Base-by-base conservation (phyloP, 1,139 yeast genomes). In the Blastobotrys buckinghamii region DNA sequence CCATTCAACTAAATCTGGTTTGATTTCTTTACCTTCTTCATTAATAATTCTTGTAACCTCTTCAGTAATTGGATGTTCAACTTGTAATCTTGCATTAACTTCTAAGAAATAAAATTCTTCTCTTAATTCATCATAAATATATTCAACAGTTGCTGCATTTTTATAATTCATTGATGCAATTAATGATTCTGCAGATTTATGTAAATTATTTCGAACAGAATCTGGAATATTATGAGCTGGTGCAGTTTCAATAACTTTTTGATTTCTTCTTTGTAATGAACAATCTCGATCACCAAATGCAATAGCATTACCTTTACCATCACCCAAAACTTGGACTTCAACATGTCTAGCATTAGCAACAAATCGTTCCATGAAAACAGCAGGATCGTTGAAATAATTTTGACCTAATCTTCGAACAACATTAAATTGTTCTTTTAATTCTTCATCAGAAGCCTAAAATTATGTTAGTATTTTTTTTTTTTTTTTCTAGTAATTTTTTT, bases 221-320 rank as follows among this genome's bases (percentile, higher is more conserved):
- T 81, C 88, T 8, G 96, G 95, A 56, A 92, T 76, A 60, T 85
- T 83, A 46, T 97, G 97, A 49, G 97, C 97, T 10, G 98, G 98
- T 0, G 97, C 90, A 69, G 92, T 97, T 71, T 92, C 98, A 53
- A 92, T 87, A 57, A 92, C 75, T 71, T 92, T 92, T 69, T 92
- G 98, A 70, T 90, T 89, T 72, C 97, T 84, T 69, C 98, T 84
- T 70, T 92, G 98, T 60, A 92, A 75, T 20, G 97, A 90, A 69
- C 98, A 92, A 69, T 92, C 98, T 72, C 98, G 81, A 71, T 92
- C 98, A 49, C 97, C 97, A 45, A 92, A 68, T 1, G 97, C 95
- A 64, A 89, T 81, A 8, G 96, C 97, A 55, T 78, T 78, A 55
- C 98, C 98, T 50, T 74, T 72, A 54, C 97, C 97, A 65, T 92